Evolutionary conservation across 75 land plant genomes (phyloP), one percentile per base, ranked within the genome.

Genomic region (Selaginella moellendorffii): DNA sequence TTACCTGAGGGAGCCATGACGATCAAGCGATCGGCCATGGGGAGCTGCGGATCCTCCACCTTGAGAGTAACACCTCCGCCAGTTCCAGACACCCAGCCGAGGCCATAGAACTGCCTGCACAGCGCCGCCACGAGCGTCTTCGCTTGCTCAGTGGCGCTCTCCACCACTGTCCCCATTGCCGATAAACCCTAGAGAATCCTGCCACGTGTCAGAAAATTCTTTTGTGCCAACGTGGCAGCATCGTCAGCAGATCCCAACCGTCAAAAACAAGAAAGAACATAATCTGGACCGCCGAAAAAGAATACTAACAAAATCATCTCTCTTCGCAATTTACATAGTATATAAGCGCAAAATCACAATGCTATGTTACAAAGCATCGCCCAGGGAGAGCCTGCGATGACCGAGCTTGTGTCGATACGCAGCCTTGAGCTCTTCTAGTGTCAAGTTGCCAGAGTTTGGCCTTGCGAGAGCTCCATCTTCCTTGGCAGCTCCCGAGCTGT

Each of bases 1-100:
- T 20, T 46, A 86, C 99, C 99, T 63, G 99, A 95, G 31, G 99
- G 99, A 14, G 99, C 95, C 99, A 95, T 95, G 77, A 95, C 78
- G 54, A 95, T 79, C 58, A 90, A 81, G 61, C 84, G 97, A 14
- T 86, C 74, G 25, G 78, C 66, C 54, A 79, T 75, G 5, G 97
- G 81, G n/a, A 86, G 66, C 29, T 77, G 52, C 18, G 82, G 79
- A 62, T 95, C 88, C 63, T 82, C 79, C 67, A 77, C 97, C 66
- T 90, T 95, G 76, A 95, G 62, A 24, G 97, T 85, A 77, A 95
- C 86, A 70, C 99, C 86, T 28, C 99, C 99, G 21, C 99, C 99
- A 1, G 99, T 95, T 30, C 99, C 99, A 36, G 92, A 83, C 10
- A 95, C 97, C 99, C 99, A 95, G 17, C 99, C 99, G 26, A 80